Percentiles rank a stretch among this genome's conserved stretches.
Evolutionary conservation across 768 basidiomycete genomes (phyloP).

Genomic region (Tubosaeta brunneosetosa): DNA sequence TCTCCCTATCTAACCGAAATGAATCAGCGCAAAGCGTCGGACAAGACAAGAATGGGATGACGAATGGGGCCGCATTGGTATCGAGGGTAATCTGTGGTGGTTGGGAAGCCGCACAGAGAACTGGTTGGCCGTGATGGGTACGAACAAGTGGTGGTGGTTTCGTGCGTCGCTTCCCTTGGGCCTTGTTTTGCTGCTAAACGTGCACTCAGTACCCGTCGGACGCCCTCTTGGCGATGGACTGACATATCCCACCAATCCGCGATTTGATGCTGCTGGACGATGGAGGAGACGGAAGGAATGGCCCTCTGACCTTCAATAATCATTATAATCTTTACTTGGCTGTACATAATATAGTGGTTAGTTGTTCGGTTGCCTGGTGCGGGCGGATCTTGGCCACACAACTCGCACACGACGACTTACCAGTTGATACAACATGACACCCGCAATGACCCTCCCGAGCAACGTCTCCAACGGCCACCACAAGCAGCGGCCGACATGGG

Average conservation of each 20-base stretch:
- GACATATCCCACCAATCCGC: conserved; percentile 62
- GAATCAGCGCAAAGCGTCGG: conserved; percentile 44
- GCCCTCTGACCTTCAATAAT: conserved; percentile 60
- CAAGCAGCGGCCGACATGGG: conserved; percentile 14
- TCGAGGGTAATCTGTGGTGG: conserved; percentile 89
- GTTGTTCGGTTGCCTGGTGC: background rate
- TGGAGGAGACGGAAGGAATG: conserved; percentile 66
- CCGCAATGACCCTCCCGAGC: conserved; percentile 14
- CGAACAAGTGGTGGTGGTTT: conserved; percentile 64
- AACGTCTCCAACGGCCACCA: conserved; percentile 13
- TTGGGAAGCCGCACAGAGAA: conserved; percentile 53
- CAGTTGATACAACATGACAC: conserved; percentile 18
- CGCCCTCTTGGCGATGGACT: conserved; percentile 53
- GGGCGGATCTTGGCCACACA: conserved; percentile 19
- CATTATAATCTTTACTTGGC: background rate
- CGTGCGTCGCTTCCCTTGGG: conserved; percentile 47
- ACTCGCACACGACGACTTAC: background rate
- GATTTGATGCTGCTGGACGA: conserved; percentile 65
- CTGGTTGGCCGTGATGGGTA: conserved; percentile 86
- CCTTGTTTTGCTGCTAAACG: background rate
- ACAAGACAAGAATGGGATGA: conserved; percentile 56
- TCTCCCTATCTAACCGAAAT: background rate
- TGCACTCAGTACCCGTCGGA: conserved; percentile 46
- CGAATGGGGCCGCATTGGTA: conserved; percentile 75
- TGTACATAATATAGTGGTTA: background rate